Evolutionary conservation across 352 stramenopile genomes (phyloP).

Genomic region (Sclerospora graminicola): DNA sequence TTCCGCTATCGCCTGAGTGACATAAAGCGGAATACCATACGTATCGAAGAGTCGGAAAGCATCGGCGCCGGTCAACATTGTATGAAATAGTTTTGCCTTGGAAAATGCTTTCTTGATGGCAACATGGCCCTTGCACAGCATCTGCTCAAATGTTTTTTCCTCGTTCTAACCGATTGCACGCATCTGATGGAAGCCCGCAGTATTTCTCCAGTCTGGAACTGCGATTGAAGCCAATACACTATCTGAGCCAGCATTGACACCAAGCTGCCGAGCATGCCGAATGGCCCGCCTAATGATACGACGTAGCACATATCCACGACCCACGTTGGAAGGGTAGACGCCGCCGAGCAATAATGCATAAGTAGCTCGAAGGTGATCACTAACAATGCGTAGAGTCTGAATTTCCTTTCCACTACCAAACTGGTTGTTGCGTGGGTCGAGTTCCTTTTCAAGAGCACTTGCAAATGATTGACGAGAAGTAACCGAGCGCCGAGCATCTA

Average conservation of each 20-base stretch:
- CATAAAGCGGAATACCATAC: slow-evolving; percentile 66
- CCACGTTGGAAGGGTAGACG: slow-evolving; percentile 92
- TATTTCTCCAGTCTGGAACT: slow-evolving; percentile 31
- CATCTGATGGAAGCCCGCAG: slow-evolving; percentile 43
- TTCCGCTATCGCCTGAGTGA: slow-evolving; percentile 56
- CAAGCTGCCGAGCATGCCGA: slow-evolving; percentile 51
- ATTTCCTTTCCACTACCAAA: slow-evolving; percentile 50
- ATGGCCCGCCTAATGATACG: slow-evolving; percentile 89
- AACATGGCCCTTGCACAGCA: slow-evolving; percentile 43
- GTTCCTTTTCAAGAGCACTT: slow-evolving; percentile 29
- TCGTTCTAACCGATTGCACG: slow-evolving; percentile 58
- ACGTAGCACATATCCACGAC: slow-evolving; percentile 92
- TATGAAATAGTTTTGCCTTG: slow-evolving; percentile 4
- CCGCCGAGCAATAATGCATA: slow-evolving; percentile 92
- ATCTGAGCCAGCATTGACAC: slow-evolving; percentile 27
- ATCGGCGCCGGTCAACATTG: slow-evolving; percentile 32
- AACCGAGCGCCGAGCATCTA: slow-evolving; percentile 23
- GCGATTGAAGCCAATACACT: slow-evolving; percentile 34
- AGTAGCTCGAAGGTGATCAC: slow-evolving; percentile 92
- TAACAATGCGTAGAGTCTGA: slow-evolving; percentile 81
- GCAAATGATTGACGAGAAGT: slow-evolving; percentile 22
- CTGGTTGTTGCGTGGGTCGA: slow-evolving; percentile 25
- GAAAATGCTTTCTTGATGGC: slow-evolving; percentile 57
- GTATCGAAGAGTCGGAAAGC: slow-evolving; percentile 72
- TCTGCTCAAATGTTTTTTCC: slow-evolving; percentile 61